These are phyloP conservation scores for Liquidambar formosana DNA, from an alignment of 164 flowering plant species.

Conservation along the genomic window DNA sequence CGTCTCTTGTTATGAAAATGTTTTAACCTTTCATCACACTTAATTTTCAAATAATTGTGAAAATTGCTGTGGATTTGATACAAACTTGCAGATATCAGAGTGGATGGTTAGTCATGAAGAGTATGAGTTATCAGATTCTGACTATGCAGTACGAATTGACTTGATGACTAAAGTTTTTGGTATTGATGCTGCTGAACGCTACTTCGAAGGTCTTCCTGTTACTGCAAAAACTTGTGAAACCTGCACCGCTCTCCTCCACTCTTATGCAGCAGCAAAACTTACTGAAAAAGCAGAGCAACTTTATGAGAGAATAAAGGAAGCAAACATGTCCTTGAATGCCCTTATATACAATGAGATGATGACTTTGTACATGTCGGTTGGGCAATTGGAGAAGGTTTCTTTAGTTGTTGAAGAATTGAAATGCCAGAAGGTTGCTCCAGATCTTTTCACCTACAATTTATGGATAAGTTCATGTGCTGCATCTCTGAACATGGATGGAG, in stretches of 20 bases:
- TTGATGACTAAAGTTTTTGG: constrained; percentile 86
- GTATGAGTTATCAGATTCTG: constrained; percentile 60
- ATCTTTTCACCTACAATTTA: constrained; percentile 82
- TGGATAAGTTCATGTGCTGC: constrained; percentile 94
- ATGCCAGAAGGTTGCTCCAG: constrained; percentile 54
- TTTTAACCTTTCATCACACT: background rate
- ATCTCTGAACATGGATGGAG: constrained; percentile 52
- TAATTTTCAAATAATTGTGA: background rate
- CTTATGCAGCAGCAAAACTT: constrained; percentile 66
- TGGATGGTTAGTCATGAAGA: constrained; percentile 81
- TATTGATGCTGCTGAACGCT: constrained; percentile 81
- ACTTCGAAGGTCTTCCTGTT: constrained; percentile 71
- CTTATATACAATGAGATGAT: constrained; percentile 89
- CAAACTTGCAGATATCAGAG: constrained; percentile 78
- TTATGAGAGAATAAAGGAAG: constrained; percentile 52
- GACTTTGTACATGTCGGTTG: constrained; percentile 87
- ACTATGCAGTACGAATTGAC: constrained; percentile 72
- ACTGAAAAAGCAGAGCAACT: constrained; percentile 70
- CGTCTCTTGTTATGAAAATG: background rate
- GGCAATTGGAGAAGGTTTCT: constrained; percentile 75
- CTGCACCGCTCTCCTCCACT: constrained; percentile 91
- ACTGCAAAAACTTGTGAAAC: constrained; percentile 70
- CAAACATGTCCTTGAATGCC: constrained; percentile 49
- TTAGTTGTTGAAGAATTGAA: constrained; percentile 68
- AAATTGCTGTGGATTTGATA: constrained; percentile 18